Base-by-base conservation (phyloP, 2,329 filamentous ascomycete species). In the Aspergillus aculeatinus region DNA sequence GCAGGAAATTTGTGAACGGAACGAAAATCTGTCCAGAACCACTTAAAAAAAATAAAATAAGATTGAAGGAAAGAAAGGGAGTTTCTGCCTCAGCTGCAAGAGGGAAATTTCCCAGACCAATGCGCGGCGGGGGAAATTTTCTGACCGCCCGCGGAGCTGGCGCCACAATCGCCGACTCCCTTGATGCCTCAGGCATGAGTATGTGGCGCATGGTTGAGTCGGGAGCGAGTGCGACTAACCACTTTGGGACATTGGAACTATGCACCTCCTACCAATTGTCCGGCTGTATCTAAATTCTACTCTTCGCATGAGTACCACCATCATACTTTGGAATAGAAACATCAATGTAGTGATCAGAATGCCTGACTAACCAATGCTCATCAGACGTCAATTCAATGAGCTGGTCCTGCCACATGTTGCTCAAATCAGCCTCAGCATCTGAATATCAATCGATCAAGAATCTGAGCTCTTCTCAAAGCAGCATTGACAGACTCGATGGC, bases 81-180 rank as follows among this genome's bases (percentile, higher is more conserved):
- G 6, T 19, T 44, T 16, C 39, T 54, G 29, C 47, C 53, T 42
- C 42, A 51, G 51, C 48, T 33, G 27, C 31, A 27, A 48, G 52
- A 59, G 21, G 50, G 56, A 49, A 53, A 51, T 47, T 49, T 39
- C 31, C n/a, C 29, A 48, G 50, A 44, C 44, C 21, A 51, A 48
- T 52, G 56, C 56, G 59, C 51, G 52, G 57, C 48, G 65, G 63
- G 63, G 61, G 59, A 67, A 67, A 63, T 66, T 67, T 65, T 65
- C 61, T 66, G 63, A 64, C 58, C 53, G 53, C 53, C 53, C 58
- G 60, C 57, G 61, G 60, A 65, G 65, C 64, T 62, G 47, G 51
- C 60, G 60, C 58, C 56, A 53, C 52, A 57, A 19, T 44, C 21
- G 21, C 21, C 12, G 3, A 16, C 7, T 11, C n/a, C 33, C 63